Evolutionary conservation across 2,329 filamentous ascomycete species (phyloP), one percentile per base, ranked within the genome.

Genomic region (Zymoseptoria pseudotritici): DNA sequence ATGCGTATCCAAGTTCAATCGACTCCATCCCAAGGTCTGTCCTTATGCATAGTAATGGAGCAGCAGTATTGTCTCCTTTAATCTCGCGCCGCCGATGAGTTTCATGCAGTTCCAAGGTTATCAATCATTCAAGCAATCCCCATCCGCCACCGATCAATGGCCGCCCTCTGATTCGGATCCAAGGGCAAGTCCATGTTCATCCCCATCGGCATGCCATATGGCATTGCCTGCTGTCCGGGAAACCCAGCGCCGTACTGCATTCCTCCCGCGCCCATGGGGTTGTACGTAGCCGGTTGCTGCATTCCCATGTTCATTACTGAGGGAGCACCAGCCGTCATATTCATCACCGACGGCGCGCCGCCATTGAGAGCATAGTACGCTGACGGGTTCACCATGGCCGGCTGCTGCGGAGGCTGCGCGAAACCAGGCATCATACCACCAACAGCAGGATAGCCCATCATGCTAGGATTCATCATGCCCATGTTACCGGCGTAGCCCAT

Each of bases 71-170:
- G 13, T n/a, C 36, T 7, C 3, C 13, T 17, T 17, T 4, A 46
- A 5, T 17, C 17, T 13, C 5, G 17, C 36, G 36, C 36, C 36
- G 13, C 5, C 11, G 3, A 46, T 46, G 36, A 11, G 7, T 46
- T 46, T 5, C 13, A 46, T 17, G 3, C 36, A 46, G 13, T 17
- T 17, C 36, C 13, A 46, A 17, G 2, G 13, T 17, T 10, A 17
- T 46, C 13, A 46, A 46, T 17, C 13, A 49, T 53, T 49, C 31
- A 57, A 55, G 65, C 67, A 58, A 79, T 70, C 54, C 74, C 71
- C 66, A 81, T 76, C 67, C 83, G 78, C 83, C 83, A 86, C 36
- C 78, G 80, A 74, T 86, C 82, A 72, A 86, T 84, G 60, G 81
- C 74, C 60, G 80, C 82, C 57, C 81, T 75, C 67, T 83, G 81